Evolutionary conservation across 441 rosid species (phyloP).

Genomic region (Mallotus repandus): DNA sequence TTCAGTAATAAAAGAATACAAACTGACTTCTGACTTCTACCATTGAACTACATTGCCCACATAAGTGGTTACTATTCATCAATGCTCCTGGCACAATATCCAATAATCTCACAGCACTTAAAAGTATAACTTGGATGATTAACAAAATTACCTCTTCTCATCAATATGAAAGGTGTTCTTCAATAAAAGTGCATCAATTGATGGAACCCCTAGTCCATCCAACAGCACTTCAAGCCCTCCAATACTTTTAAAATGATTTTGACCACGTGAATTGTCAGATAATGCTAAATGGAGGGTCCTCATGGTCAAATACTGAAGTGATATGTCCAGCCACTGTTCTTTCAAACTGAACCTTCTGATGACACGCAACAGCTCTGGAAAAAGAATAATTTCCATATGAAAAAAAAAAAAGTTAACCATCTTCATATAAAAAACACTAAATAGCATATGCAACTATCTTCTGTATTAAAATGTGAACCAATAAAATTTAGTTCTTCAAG

Average conservation of each 20-base stretch:
- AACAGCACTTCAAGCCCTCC: slow-evolving; percentile 86
- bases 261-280: slow-evolving; percentile 70
- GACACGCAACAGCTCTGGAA: slow-evolving; percentile 72
- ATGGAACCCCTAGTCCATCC: slow-evolving; percentile 75
- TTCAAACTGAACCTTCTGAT: slow-evolving; percentile 73
- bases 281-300: slow-evolving; percentile 56
- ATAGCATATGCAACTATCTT: background rate
- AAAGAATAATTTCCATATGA: slow-evolving; percentile 18
- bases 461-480: background rate
- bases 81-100: background rate
- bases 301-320: slow-evolving; percentile 61
- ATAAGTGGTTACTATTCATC: background rate
- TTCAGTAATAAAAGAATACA: background rate
- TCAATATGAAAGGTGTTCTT: slow-evolving; percentile 34
- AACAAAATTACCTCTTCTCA: slow-evolving; percentile 43
- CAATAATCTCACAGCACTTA: background rate
- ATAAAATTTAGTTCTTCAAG: background rate
- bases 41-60: background rate
- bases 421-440: background rate
- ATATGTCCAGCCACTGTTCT: slow-evolving; percentile 56
- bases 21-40: slow-evolving; percentile 1
- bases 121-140: background rate
- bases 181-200: slow-evolving; percentile 38
- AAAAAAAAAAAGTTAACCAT: background rate
- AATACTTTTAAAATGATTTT: slow-evolving; percentile 80